Base-by-base conservation (phyloP, 2,329 filamentous ascomycete genomes). In the Talaromyces sp. region DNA sequence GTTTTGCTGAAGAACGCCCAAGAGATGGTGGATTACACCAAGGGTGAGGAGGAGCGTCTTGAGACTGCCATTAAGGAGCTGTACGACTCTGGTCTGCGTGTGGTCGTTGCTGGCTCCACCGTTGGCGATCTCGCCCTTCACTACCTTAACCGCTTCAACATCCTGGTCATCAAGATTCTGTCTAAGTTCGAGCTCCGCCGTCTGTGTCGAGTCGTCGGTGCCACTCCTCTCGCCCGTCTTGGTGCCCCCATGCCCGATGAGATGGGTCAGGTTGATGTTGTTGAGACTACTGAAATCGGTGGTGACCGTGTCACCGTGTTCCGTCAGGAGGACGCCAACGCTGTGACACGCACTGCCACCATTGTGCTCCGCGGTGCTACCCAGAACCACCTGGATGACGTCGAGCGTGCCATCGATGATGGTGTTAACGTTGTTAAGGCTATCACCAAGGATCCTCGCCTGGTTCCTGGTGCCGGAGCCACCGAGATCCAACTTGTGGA, bases 161-260 rank as follows among this genome's bases (percentile, higher is more conserved):
- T 99, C 62, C 85, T 99, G 43, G 87, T 94, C 69, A 93, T 99
- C 81, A 96, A 96, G 77, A 88, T 99, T 63, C 86, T 97, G 67
- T 96, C 91, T 78, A 99, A 99, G 77, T 99, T 97, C 69, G 94
- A 99, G 78, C 86, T 99, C 56, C 88, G 94, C 65, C 86, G 94
- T 68, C 81, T 97, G 67, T 99, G 95, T 82, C 88, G 94, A 58
- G 94, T 99, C 20, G 93, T 97, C 47, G 93, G 93, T 58, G 94
- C 94, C 51, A 97, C 94, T 13, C 94, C 94, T n/a, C 83, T 99
- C 57, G 95, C 95, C 48, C 88, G 94, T 66, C 82, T 99, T 43
- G 94, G 94, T 60, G 94, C 95, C 14, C 94, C 94, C 40, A 99
- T 99, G 94, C 94, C 95, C n/a, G 94, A 99, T 65, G 94, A 99